These are phyloP conservation scores for Ehretia macrophylla DNA, from an alignment of 257 asterid species.

Conservation along the genomic window DNA sequence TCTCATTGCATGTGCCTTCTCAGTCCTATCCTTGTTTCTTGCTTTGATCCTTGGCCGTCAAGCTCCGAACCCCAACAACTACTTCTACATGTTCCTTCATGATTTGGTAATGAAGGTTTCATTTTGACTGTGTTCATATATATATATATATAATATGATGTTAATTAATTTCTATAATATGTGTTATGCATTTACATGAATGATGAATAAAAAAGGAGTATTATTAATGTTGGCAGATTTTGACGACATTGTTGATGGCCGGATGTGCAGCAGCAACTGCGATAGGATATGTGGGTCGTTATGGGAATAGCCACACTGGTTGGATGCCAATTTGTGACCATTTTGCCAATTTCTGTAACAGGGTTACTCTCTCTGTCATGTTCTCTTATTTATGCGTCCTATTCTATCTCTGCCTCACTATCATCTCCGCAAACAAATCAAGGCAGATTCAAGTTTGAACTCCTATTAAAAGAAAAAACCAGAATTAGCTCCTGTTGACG, in stretches of 20 bases:
- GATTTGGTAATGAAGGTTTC: constrained; percentile 48
- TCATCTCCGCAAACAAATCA: constrained; percentile 40
- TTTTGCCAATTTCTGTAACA: constrained; percentile 36
- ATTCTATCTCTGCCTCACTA: constrained; percentile 36
- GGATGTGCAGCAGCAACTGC: constrained; percentile 64
- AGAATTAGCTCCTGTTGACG: neutral
- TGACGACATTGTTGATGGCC: constrained; percentile 38
- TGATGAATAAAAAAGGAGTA: no score
- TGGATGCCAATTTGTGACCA: constrained; percentile 56
- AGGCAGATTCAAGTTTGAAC: constrained; percentile 19
- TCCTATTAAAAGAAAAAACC: neutral
- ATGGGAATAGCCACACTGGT: constrained; percentile 53
- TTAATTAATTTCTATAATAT: no score
- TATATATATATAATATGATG: no score
- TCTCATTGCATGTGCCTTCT: constrained; percentile 35
- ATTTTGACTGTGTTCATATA: neutral
- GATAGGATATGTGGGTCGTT: constrained; percentile 49
- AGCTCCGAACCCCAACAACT: constrained; percentile 17
- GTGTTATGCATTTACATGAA: no score
- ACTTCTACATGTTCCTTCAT: constrained; percentile 53
- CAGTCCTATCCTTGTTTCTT: constrained; percentile 30
- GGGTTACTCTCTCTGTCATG: constrained; percentile 21
- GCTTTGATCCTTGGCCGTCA: constrained; percentile 25
- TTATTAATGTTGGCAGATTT: constrained; percentile 23
- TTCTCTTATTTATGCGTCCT: constrained; percentile 26